Base-by-base conservation (phyloP, 495 filamentous ascomycete genomes). In the Mycothermus thermophilus region DNA sequence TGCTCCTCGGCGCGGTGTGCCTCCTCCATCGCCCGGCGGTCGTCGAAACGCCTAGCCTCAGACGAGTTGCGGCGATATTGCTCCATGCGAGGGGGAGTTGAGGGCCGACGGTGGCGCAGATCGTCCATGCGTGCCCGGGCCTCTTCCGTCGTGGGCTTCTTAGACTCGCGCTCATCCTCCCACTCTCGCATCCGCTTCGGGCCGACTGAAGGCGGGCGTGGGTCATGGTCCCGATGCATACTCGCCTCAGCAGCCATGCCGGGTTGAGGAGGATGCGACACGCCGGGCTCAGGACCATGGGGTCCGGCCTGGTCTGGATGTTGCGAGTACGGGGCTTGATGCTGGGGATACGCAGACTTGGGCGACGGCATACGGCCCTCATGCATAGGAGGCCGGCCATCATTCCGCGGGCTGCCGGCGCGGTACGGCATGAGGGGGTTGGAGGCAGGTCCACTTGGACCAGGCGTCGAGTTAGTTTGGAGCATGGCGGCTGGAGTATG, bases 141-240 rank as follows among this genome's bases (percentile, higher is more conserved):
- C 51, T 97, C 90, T 5, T 95, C 87, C 18, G 74, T 92, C 4
- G 84, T 75, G 27, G 77, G 75, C 63, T 94, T 94, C 59, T 95
- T 93, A 12, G 74, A 61, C 1, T 69, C 66, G 18, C 69, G 54
- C 13, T 93, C 87, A 36, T 86, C 81, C 35, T 94, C 90, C 83
- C 90, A 92, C 47, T 96, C 90, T 25, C 84, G 75, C 44, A 69
- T 64, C 39, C 90, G 72, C 69, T 97, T 97, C 37, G 83, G 74
- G 1, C 78, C 80, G 26, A 78, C 80, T 6, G 76, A 69, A 14
- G 81, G 72, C 24, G 88, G 80, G 28, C 90, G 74, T 5, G 40
- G 41, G 27, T 94, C 84, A 30, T 86, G 71, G 30, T 93, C 85
- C 41, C 83, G 76, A 33, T 64, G 64, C 27, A 58, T 47, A 9